phyloP scores from a whole-genome alignment of 192 early-diverging fungal genomes.

The Coemansia erecta region DNA sequence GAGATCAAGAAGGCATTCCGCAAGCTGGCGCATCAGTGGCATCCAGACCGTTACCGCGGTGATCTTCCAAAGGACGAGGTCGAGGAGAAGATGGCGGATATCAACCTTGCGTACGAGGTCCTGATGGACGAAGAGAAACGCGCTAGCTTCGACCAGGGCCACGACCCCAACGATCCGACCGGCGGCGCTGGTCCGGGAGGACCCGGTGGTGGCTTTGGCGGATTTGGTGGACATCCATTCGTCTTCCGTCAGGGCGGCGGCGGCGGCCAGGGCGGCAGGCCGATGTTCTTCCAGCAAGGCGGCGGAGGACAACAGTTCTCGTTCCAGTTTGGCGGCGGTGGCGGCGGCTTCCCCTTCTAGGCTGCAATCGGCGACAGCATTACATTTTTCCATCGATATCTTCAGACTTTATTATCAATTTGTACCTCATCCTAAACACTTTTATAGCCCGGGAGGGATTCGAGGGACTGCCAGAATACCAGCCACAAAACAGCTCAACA shows the following conservation, averaged over 20 bases:
- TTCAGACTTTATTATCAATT: too few species aligned
- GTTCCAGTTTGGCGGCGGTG: conserved; percentile 51
- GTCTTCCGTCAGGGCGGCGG: conserved; percentile 58
- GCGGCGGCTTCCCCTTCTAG: conserved; percentile 51
- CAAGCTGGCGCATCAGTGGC: conserved; percentile 85
- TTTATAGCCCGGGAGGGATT: too few species aligned
- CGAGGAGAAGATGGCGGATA: conserved; percentile 84
- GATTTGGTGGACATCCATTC: conserved; percentile 43
- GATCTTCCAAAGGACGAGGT: conserved; percentile 75
- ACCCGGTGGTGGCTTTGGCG: conserved; percentile 36
- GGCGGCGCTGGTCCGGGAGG: conserved; percentile 40
- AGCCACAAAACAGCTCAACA: too few species aligned
- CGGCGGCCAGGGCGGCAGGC: conserved; percentile 35
- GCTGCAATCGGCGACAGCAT: background rate
- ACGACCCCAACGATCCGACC: conserved; percentile 75
- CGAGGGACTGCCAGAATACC: too few species aligned
- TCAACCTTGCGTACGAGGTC: conserved; percentile 93
- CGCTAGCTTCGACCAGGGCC: conserved; percentile 69
- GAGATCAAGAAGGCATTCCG: conserved; percentile 94
- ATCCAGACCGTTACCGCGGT: conserved; percentile 77
- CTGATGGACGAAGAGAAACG: conserved; percentile 66
- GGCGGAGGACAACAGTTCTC: conserved; percentile 48
- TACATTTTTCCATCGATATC: too few species aligned
- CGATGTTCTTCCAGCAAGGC: conserved; percentile 57
- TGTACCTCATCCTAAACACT: too few species aligned